Percentiles rank a stretch among this genome's conserved stretches.
Conservation (phyloP, 352 stramenopile genomes). For the Phytophthora pistaciae region DNA sequence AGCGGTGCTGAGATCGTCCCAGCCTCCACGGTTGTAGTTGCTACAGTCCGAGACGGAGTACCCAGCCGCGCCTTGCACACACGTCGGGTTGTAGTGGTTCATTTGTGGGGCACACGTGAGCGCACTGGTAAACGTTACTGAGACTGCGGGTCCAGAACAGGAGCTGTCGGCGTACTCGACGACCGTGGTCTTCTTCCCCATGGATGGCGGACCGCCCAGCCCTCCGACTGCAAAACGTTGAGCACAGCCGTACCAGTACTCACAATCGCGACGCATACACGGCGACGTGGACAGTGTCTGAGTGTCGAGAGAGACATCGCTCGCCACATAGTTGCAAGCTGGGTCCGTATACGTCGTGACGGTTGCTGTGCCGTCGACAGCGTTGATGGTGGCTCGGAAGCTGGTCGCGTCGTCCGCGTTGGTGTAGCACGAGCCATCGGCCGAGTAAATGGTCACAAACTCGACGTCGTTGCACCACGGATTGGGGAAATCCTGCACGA, state of each 20-base stretch:
- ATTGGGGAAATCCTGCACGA: slow-evolving; percentile 7
- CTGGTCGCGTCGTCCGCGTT: slow-evolving; percentile 4
- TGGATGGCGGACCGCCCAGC: not conserved
- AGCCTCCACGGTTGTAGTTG: slow-evolving; percentile 1
- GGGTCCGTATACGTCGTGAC: slow-evolving; percentile 9
- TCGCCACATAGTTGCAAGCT: slow-evolving; percentile 5
- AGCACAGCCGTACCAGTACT: slow-evolving; percentile 1
- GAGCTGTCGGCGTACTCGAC: not conserved
- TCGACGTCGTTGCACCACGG: slow-evolving; percentile 7
- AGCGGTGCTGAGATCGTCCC: slow-evolving; percentile 13
- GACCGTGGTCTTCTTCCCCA: slow-evolving; percentile 1
- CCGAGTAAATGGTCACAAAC: slow-evolving; percentile 10
- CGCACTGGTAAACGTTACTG: not conserved
- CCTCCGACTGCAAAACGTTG: slow-evolving; percentile 7
- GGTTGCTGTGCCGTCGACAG: slow-evolving; percentile 4
- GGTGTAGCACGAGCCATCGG: slow-evolving; percentile 11
- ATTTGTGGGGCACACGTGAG: slow-evolving; percentile 7
- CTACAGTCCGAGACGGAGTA: slow-evolving; percentile 21
- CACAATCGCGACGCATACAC: slow-evolving; percentile 6
- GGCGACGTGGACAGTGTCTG: slow-evolving; percentile 4
- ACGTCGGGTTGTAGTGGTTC: slow-evolving; percentile 12
- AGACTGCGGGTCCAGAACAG: not conserved
- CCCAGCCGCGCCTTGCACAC: not conserved
- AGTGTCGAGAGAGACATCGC: slow-evolving; percentile 2
- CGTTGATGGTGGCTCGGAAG: slow-evolving; percentile 9